Evolutionary conservation across 352 stramenopile genomes (phyloP), one percentile per base, ranked within the genome.

Genomic region (Pythium aristosporum): DNA sequence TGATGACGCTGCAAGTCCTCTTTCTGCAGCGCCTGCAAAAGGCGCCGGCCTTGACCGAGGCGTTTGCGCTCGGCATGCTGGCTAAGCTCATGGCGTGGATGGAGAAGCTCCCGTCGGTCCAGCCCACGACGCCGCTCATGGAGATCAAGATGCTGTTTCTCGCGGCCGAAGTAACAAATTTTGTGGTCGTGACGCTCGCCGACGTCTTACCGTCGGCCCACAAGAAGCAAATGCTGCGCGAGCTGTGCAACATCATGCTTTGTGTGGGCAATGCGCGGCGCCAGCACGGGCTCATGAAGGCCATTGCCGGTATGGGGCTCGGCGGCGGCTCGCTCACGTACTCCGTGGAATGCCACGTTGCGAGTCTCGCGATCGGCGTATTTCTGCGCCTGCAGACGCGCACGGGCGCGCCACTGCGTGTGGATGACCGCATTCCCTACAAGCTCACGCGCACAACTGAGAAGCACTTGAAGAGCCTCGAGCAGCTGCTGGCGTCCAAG

Each of bases 111-210:
- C 77, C 83, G 23, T 15, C 65, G 2, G 61, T 89, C 6, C 43
- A 23, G 7, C 56, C 57, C 3, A 78, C 72, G 25, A 85, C 72
- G 36, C 18, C 72, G n/a, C 30, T 89, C 20, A 81, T 79, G n/a
- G 83, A 94, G 63, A 90, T 91, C 75, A 94, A 94, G 62, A 67
- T 94, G 53, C 63, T 94, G 44, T 94, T 91, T 49, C 52, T 94
- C 16, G 82, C 80, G n/a, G 85, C 85, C 0, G 83, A 92, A 57
- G 69, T 86, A 12, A 88, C 79, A 2, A 88, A 88, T 52, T 92
- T 92, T 57, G 77, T 94, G 11, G 80, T 75, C 58, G 80, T 76
- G 30, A 61, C 78, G 36, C 71, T 94, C 2, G 74, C 77, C 0
- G 74, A 87, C 4, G 75, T 88, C 44, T 54, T 94, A 13, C 82